phyloP scores from a whole-genome alignment of 1,284 basidiomycete genomes.

The Boletellus dicymbophilus region DNA sequence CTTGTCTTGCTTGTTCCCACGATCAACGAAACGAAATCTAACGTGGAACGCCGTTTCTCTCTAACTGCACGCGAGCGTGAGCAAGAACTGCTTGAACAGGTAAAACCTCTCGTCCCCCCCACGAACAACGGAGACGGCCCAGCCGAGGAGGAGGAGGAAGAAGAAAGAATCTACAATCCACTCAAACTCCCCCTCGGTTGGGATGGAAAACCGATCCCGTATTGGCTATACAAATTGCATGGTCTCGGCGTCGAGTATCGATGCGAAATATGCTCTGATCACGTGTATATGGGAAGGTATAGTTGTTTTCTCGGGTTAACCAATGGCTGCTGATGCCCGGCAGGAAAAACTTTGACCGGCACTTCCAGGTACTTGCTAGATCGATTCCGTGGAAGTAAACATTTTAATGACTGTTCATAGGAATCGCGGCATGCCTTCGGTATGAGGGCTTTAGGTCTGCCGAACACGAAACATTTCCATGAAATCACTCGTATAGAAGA shows the following conservation, averaged over 20 bases:
- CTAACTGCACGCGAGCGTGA: slow-evolving; percentile 96
- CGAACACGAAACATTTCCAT: slow-evolving; percentile 99
- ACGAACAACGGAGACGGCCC: slow-evolving; percentile 45
- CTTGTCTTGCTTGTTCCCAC: slow-evolving; percentile 65
- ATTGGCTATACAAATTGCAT: slow-evolving; percentile 98
- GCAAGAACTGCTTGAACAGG: slow-evolving; percentile 87
- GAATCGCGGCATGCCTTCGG: slow-evolving; percentile 98
- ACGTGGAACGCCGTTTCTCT: slow-evolving; percentile 95
- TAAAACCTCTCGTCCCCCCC: slow-evolving; percentile 66
- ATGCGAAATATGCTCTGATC: slow-evolving; percentile 97
- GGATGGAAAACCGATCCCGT: slow-evolving; percentile 99
- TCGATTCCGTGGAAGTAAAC: slow-evolving; percentile 5
- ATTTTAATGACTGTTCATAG: slow-evolving; percentile 39
- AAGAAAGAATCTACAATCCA: slow-evolving; percentile 96
- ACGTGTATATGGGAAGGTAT: slow-evolving; percentile 92
- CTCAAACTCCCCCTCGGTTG: slow-evolving; percentile 96
- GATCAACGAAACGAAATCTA: slow-evolving; percentile 89
- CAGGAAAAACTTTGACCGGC: slow-evolving; percentile 93
- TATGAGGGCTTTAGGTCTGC: slow-evolving; percentile 96
- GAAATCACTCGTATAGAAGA: slow-evolving; percentile 98
- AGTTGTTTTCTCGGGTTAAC: slow-evolving; percentile 22
- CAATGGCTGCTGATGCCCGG: slow-evolving; percentile 9
- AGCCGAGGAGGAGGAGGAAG: slow-evolving; percentile 89
- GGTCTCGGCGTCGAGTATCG: slow-evolving; percentile 96
- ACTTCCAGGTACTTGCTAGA: slow-evolving; percentile 67